These are phyloP conservation scores for Ramaria rubella DNA, from an alignment of 768 basidiomycete species.

Conservation along the genomic window DNA sequence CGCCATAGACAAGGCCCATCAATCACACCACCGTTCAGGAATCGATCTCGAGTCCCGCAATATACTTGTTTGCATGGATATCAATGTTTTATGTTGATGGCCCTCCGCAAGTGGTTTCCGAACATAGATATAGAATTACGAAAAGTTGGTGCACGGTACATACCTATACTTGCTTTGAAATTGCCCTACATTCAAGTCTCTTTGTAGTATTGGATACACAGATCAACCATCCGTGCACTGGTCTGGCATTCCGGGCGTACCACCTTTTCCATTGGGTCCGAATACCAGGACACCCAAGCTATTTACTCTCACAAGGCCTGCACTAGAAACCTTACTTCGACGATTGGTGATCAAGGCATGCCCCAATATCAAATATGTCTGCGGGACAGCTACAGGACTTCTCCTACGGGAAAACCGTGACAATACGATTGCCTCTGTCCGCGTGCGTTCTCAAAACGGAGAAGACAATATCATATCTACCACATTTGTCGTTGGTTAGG, in stretches of 20 bases:
- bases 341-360: conserved; percentile 13
- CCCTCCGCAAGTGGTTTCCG: conserved; percentile 16
- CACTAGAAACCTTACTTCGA: conserved; percentile 18
- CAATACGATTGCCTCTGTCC: conserved; percentile 9
- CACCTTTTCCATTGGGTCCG: neutral
- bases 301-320: conserved; percentile 7
- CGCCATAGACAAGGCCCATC: neutral
- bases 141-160: conserved; percentile 15
- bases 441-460: conserved; percentile 13
- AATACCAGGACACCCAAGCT: conserved; percentile 4
- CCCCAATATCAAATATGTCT: conserved; percentile 17
- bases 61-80: conserved; percentile 2
- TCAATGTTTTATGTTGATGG: conserved; percentile 5
- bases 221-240: too few relatives aligned
- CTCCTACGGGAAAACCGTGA: neutral
- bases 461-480: conserved; percentile 5
- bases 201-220: conserved; percentile 2
- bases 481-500: conserved; percentile 16
- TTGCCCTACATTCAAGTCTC: neutral
- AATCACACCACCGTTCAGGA: neutral
- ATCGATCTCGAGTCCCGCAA: conserved; percentile 17
- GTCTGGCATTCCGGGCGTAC: neutral
- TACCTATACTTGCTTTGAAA: neutral
- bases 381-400: conserved; percentile 17
- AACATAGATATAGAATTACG: conserved; percentile 16